Conservation (phyloP, 371 early-diverging fungal species). For the Apophysomyces sp. region DNA sequence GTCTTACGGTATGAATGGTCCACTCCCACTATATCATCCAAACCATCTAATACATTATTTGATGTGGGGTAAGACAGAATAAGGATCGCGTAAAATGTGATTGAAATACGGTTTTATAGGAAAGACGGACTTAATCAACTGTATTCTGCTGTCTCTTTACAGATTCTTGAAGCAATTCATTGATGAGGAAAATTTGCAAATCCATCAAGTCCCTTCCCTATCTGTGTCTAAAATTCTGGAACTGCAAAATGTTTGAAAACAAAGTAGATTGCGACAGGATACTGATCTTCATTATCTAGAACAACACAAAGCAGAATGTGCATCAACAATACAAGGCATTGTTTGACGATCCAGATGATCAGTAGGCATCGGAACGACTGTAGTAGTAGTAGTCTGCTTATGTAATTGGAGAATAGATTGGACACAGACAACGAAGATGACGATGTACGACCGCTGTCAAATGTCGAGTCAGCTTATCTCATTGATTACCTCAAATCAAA, state of each 20-base stretch:
- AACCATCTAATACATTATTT: constrained; percentile 70
- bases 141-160: constrained; percentile 51
- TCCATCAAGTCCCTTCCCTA: constrained; percentile 48
- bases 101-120: constrained; percentile 32
- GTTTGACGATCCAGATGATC: constrained; percentile 25
- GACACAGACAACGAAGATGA: constrained; percentile 15
- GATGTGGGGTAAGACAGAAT: constrained; percentile 62
- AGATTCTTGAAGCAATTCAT: constrained; percentile 46
- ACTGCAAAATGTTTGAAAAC: constrained; percentile 47
- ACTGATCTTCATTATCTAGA: neutral
- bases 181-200: constrained; percentile 42
- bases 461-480: constrained; percentile 25
- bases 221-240: constrained; percentile 51
- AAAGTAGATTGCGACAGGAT: neutral
- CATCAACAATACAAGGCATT: constrained; percentile 26
- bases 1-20: constrained; percentile 56
- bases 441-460: constrained; percentile 32
- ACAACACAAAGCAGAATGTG: neutral
- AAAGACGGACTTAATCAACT: constrained; percentile 68
- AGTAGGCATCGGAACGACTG: constrained; percentile 12
- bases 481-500: constrained; percentile 39
- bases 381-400: neutral
- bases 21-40: constrained; percentile 79
- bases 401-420: neutral
- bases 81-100: neutral